These are phyloP conservation scores for Ochromonas danica DNA, from an alignment of 108 stramenopile species.

Conservation along the genomic window DNA sequence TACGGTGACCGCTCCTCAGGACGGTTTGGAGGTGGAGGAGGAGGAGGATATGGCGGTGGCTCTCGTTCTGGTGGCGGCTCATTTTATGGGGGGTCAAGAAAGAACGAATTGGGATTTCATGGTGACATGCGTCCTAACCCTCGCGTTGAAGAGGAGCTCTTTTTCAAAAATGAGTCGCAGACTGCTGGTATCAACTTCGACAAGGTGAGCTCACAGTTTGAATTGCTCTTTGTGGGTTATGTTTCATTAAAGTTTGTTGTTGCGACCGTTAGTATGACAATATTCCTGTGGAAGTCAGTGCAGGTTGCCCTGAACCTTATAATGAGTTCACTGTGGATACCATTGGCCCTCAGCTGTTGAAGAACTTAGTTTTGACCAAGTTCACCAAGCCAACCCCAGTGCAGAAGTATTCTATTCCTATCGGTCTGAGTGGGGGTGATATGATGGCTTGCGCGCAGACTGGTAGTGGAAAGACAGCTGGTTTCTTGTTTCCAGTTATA, in stretches of 20 bases:
- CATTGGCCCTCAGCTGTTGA: conserved; percentile 79
- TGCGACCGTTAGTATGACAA: conserved; percentile 93
- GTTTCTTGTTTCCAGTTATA: conserved; percentile 94
- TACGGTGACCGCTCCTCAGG: neutral
- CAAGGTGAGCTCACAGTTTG: conserved; percentile 42
- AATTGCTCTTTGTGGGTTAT: neutral
- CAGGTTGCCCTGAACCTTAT: conserved; percentile 74
- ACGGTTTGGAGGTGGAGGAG: conserved; percentile 9
- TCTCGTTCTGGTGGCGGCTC: conserved; percentile 33
- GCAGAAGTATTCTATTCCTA: conserved; percentile 94
- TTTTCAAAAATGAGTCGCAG: conserved; percentile 61
- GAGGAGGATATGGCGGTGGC: conserved; percentile 42
- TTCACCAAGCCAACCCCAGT: conserved; percentile 95
- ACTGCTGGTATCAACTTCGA: conserved; percentile 99
- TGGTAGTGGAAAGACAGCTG: conserved; percentile 95
- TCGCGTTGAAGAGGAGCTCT: conserved; percentile 57
- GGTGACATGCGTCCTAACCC: conserved; percentile 49
- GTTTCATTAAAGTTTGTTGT: no score
- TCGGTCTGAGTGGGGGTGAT: conserved; percentile 79
- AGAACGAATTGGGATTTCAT: conserved; percentile 57
- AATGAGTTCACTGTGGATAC: conserved; percentile 75
- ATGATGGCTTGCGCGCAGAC: conserved; percentile 98
- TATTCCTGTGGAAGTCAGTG: conserved; percentile 81
- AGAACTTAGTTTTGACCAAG: conserved; percentile 84
- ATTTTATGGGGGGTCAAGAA: neutral